phyloP scores from a whole-genome alignment of 148 eudicot species.

The Euryodendron excelsum region DNA sequence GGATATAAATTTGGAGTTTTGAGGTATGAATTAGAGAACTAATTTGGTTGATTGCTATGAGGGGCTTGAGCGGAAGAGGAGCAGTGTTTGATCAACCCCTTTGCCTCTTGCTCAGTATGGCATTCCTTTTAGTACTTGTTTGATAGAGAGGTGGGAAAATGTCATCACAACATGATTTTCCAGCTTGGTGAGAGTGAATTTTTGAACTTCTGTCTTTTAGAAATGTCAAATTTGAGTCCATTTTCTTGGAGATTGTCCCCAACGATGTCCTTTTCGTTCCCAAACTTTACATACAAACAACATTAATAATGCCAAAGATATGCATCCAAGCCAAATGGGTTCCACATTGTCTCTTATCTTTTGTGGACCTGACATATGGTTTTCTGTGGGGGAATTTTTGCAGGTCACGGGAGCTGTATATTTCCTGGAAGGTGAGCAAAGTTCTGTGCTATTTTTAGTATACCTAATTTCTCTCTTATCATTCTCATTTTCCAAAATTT shows the following conservation, averaged over 20 bases:
- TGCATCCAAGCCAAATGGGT: not conserved
- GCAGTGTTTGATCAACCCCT: constrained; percentile 8
- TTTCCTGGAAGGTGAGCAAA: constrained; percentile 89
- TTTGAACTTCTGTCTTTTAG: not conserved
- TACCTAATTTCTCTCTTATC: constrained; percentile 7
- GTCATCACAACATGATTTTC: not conserved
- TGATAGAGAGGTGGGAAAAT: not conserved
- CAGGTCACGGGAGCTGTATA: constrained; percentile 87
- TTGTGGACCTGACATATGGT: too few species aligned
- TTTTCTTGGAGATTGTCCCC: not conserved
- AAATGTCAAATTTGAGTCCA: not conserved
- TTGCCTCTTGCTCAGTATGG: not conserved
- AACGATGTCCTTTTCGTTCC: not conserved
- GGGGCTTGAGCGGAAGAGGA: constrained; percentile 6
- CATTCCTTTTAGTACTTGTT: not conserved
- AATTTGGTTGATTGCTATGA: constrained; percentile 3
- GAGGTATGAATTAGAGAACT: not conserved
- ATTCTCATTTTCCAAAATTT: too few species aligned
- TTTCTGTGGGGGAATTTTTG: constrained; percentile 38
- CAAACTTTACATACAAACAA: not conserved
- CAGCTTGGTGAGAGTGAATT: constrained; percentile 9
- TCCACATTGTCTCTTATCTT: too few species aligned
- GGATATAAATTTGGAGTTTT: not conserved
- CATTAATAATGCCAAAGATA: not conserved
- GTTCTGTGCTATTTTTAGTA: constrained; percentile 2